phyloP scores from a whole-genome alignment of 352 stramenopile genomes.

The Globisporangium sylvaticum region DNA sequence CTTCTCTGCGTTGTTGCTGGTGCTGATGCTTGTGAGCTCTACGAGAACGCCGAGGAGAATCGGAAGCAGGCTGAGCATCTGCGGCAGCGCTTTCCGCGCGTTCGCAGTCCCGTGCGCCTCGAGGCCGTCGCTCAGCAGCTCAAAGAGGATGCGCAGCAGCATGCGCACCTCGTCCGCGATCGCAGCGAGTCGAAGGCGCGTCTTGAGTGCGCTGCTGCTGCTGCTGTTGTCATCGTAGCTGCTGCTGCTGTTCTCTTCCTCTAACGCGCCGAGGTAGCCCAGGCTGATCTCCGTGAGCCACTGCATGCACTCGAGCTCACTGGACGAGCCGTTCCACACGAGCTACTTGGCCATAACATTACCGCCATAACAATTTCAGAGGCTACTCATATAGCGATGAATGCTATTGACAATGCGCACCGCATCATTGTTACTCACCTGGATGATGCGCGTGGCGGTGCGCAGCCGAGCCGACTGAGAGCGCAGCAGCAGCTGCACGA shows the following conservation, averaged over 20 bases:
- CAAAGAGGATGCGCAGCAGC: conserved; percentile 53
- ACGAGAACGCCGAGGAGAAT: conserved; percentile 45
- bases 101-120: conserved; percentile 12
- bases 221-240: not conserved
- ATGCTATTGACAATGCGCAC: not conserved
- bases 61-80: conserved; percentile 58
- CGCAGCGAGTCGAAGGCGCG: conserved; percentile 11
- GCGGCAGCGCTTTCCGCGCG: conserved; percentile 40
- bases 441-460: conserved; percentile 51
- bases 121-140: conserved; percentile 49
- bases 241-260: conserved; percentile 24
- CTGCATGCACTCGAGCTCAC: conserved; percentile 69
- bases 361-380: not conserved
- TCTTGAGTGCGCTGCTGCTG: not conserved
- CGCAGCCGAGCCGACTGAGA: conserved; percentile 47
- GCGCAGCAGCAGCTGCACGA: conserved; percentile 60
- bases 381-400: not conserved
- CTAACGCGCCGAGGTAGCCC: conserved; percentile 48
- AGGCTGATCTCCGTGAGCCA: conserved; percentile 75
- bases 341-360: conserved; percentile 10
- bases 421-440: conserved; percentile 17
- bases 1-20: not conserved
- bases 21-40: conserved; percentile 17
- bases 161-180: conserved; percentile 46
- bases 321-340: conserved; percentile 47